phyloP scores from a whole-genome alignment of 768 basidiomycete species.

The Solioccasus polychromus region DNA sequence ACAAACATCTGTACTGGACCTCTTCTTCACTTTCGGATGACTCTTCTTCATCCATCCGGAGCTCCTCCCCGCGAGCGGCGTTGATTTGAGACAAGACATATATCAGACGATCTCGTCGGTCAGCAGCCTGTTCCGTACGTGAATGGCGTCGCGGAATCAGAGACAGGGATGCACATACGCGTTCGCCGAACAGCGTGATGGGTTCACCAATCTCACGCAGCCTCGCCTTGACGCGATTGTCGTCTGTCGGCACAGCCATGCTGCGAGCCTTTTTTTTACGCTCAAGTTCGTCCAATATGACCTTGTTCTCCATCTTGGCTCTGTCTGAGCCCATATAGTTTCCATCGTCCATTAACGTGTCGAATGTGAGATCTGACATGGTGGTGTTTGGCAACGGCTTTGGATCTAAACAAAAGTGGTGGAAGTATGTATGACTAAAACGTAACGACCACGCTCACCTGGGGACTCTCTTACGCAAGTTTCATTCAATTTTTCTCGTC shows the following conservation, averaged over 20 bases:
- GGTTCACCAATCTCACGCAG: slow-evolving; percentile 94
- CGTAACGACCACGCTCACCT: too few relatives aligned
- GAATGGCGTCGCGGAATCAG: slow-evolving; percentile 8
- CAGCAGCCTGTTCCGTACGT: slow-evolving; percentile 68
- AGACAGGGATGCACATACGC: slow-evolving; percentile 54
- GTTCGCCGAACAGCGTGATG: slow-evolving; percentile 96
- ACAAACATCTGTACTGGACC: slow-evolving; percentile 36
- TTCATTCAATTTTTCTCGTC: slow-evolving; percentile 9
- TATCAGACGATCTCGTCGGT: slow-evolving; percentile 92
- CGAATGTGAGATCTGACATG: slow-evolving; percentile 76
- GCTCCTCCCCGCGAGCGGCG: slow-evolving; percentile 80
- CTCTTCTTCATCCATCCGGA: slow-evolving; percentile 67
- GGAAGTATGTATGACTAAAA: too few relatives aligned
- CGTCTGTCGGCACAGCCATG: slow-evolving; percentile 96
- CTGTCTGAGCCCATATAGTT: slow-evolving; percentile 72
- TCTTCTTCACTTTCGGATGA: slow-evolving; percentile 75
- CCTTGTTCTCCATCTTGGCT: slow-evolving; percentile 77
- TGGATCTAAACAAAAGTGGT: slow-evolving; percentile 30
- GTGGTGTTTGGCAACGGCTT: slow-evolving; percentile 35
- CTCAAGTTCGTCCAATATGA: slow-evolving; percentile 93
- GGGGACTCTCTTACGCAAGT: slow-evolving; percentile 12
- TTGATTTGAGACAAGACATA: slow-evolving; percentile 94
- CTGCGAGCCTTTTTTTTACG: slow-evolving; percentile 92
- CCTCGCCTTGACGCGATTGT: slow-evolving; percentile 84
- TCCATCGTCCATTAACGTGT: slow-evolving; percentile 76